Evolutionary conservation across 2,329 filamentous ascomycete species (phyloP).

Genomic region (Verticillium albo-atrum): DNA sequence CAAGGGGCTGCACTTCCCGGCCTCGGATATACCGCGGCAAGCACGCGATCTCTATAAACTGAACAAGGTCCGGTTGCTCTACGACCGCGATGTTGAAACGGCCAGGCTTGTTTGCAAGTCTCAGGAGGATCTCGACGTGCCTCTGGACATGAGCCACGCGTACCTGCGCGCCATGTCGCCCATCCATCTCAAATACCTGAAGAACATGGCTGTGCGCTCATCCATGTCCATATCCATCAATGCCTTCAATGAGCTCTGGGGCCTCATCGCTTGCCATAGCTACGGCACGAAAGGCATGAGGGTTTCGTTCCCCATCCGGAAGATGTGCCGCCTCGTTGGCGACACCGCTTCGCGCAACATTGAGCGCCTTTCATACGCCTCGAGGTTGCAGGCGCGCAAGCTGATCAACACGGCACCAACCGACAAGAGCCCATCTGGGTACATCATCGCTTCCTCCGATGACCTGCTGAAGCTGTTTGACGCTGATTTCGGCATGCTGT

Average conservation of each 20-base stretch:
- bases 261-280: slow-evolving; percentile 78
- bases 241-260: slow-evolving; percentile 82
- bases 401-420: slow-evolving; percentile 82
- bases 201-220: slow-evolving; percentile 85
- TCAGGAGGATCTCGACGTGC: slow-evolving; percentile 65
- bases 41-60: slow-evolving; percentile 84
- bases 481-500: slow-evolving; percentile 80
- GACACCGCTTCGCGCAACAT: slow-evolving; percentile 85
- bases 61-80: slow-evolving; percentile 84
- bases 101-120: slow-evolving; percentile 78
- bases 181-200: slow-evolving; percentile 81
- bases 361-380: slow-evolving; percentile 81
- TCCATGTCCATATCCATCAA: slow-evolving; percentile 95
- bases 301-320: slow-evolving; percentile 86
- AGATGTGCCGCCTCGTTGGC: slow-evolving; percentile 85
- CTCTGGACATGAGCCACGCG: slow-evolving; percentile 77
- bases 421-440: slow-evolving; percentile 77
- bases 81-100: slow-evolving; percentile 77
- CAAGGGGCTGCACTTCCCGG: slow-evolving; percentile 83
- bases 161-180: slow-evolving; percentile 89
- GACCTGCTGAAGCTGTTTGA: slow-evolving; percentile 80
- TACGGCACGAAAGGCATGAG: slow-evolving; percentile 77
- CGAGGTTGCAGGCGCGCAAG: slow-evolving; percentile 78
- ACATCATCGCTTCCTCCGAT: slow-evolving; percentile 85
- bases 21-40: slow-evolving; percentile 80